Percentiles rank a stretch among this genome's conserved stretches.
Conservation (phyloP, 2,329 filamentous ascomycete species). For the Colletotrichum agaves region DNA sequence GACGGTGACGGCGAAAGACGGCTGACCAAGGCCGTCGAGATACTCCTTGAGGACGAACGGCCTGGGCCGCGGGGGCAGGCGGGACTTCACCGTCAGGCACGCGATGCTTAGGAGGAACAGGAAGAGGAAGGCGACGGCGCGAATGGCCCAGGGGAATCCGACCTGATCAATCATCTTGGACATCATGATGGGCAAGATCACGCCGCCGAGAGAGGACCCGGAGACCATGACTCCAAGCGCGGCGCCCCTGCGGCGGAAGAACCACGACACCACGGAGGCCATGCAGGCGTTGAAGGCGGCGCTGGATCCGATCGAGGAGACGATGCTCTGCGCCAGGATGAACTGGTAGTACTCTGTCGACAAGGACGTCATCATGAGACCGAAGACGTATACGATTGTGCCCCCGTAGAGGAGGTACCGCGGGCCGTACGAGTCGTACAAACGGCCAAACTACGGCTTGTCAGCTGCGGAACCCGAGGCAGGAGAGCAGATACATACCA, state of each 20-base stretch:
- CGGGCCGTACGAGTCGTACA: constrained; percentile 75
- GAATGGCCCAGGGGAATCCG: constrained; percentile 61
- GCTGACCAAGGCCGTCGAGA: constrained; percentile 56
- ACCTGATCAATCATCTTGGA: constrained; percentile 62
- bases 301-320: constrained; percentile 54
- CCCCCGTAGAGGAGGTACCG: constrained; percentile 65
- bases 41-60: constrained; percentile 61
- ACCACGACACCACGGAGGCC: constrained; percentile 61
- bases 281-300: constrained; percentile 56
- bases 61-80: constrained; percentile 56
- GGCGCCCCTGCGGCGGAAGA: constrained; percentile 60
- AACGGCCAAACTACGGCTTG: constrained; percentile 59
- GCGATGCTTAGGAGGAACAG: constrained; percentile 50
- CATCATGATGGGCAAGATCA: constrained; percentile 70
- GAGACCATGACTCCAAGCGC: constrained; percentile 65
- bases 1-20: constrained; percentile 55
- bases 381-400: constrained; percentile 67
- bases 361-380: constrained; percentile 73
- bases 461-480: not conserved
- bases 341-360: constrained; percentile 56
- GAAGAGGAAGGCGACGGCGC: constrained; percentile 59
- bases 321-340: constrained; percentile 55
- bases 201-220: constrained; percentile 65
- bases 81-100: constrained; percentile 50
- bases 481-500: constrained; percentile 50